phyloP scores from a whole-genome alignment of 179 eudicot species.

The Camellia oleifera region DNA sequence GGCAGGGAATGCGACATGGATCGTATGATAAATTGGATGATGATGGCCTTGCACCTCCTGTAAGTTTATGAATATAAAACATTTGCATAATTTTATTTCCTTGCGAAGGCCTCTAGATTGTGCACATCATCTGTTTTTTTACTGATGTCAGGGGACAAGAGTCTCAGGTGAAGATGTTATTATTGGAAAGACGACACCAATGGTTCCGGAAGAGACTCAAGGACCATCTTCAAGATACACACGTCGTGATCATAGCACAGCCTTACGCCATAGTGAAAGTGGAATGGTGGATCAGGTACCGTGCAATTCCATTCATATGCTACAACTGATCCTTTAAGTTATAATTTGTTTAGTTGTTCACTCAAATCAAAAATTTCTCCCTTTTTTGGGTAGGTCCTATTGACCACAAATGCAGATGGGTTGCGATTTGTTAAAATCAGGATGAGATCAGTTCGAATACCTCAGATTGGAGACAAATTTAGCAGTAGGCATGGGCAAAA shows the following conservation, averaged over 20 bases:
- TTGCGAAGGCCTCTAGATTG: neutral
- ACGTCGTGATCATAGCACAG: conserved; percentile 86
- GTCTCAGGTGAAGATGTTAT: conserved; percentile 93
- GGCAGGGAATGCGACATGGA: conserved; percentile 88
- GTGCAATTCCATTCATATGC: neutral
- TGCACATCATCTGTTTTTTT: neutral
- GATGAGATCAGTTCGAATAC: conserved; percentile 86
- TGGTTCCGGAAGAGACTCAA: conserved; percentile 67
- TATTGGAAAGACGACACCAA: conserved; percentile 91
- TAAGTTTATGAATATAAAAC: conserved; percentile 29
- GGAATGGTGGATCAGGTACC: conserved; percentile 73
- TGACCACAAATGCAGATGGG: conserved; percentile 93
- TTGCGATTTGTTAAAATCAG: conserved; percentile 88
- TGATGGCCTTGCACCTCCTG: conserved; percentile 95
- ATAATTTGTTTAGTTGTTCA: neutral
- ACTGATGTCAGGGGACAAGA: conserved; percentile 63
- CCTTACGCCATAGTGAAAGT: conserved; percentile 86
- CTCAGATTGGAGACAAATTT: conserved; percentile 94
- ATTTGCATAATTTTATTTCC: neutral
- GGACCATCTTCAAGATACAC: conserved; percentile 81
- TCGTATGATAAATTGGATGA: conserved; percentile 87
- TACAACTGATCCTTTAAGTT: neutral
- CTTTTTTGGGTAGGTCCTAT: conserved; percentile 46
- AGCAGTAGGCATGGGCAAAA: conserved; percentile 96
- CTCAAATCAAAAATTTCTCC: neutral